Percentiles rank a stretch among this genome's conserved stretches.
Conservation (phyloP, 805 yeast genomes). For the Kuraishia floccosa region DNA sequence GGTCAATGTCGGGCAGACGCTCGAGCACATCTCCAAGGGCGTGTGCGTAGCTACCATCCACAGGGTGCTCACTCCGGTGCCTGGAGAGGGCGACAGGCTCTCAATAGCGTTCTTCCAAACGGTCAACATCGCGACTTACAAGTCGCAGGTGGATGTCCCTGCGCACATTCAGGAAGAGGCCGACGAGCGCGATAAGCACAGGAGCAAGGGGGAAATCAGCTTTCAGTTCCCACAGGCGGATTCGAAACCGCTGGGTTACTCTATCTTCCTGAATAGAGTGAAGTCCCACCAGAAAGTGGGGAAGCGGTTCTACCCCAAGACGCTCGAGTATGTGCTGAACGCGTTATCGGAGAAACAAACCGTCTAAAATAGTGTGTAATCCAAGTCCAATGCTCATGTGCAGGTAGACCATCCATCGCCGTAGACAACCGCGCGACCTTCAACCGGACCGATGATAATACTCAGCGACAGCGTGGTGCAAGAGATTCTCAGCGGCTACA, state of each 20-base stretch:
- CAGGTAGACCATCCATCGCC: no score
- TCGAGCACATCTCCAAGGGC: conserved; percentile 35
- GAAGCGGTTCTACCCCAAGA: conserved; percentile 27
- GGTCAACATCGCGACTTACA: conserved; percentile 24
- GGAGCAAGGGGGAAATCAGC: conserved; percentile 24
- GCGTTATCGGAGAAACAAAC: no score
- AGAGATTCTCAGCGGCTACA: no score
- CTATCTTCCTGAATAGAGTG: conserved; percentile 33
- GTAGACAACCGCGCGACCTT: no score
- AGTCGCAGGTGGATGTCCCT: conserved; percentile 20
- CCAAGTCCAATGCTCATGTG: no score
- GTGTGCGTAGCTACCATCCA: conserved; percentile 40
- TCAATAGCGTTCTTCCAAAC: conserved; percentile 39
- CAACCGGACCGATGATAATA: no score
- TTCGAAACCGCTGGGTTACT: conserved; percentile 30
- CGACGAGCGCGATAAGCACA: conserved; percentile 23
- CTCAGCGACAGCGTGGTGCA: no score
- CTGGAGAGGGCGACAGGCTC: conserved; percentile 24
- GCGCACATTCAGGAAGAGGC: conserved; percentile 15
- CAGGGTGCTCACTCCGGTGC: conserved; percentile 21
- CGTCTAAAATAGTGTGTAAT: no score
- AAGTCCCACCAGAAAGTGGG: conserved; percentile 33
- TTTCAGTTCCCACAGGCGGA: conserved; percentile 23
- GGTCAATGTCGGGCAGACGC: conserved; percentile 31
- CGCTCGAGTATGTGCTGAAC: conserved; percentile 20